Evolutionary conservation across 768 basidiomycete species (phyloP), one percentile per base, ranked within the genome.

Genomic region (Saitozyma sp.): DNA sequence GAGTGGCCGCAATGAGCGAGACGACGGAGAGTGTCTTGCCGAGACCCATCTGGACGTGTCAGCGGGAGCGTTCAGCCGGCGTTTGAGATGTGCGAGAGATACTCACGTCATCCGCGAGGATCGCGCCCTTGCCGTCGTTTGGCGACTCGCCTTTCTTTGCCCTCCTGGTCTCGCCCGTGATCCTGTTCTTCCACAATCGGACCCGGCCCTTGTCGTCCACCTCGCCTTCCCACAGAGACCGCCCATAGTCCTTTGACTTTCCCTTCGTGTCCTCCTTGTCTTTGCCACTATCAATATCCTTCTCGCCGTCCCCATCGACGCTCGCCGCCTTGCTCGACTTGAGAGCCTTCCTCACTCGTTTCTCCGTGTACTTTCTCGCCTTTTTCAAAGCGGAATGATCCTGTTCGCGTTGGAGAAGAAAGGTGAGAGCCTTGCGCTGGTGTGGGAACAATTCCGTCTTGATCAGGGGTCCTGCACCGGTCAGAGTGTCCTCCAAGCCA

Each of bases 11-110:
- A 55, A 99, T 89, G 54, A 99, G 84, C 14, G 95, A 90, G 29
- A 98, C 90, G 64, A 94, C 91, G 39, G 92, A 91, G 56, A 98
- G 92, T 0, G 95, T 98, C 81, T 98, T 98, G 16, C 95, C 95
- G 38, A 99, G 85, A 69, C 95, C 95, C 94, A 96, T 97, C 93
- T 96, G 69, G 29, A 9, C 43, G 6, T 14, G 46, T 67, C 64
- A 70, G 62, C 58, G 62, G 62, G 29, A 29, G 2, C 29, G 29
- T 29, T 29, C 29, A 48, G 51, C 48, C 39, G 10, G 8, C 17
- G 42, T 13, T 8, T 17, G 42, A 19, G 20, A 56, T n/a, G 20
- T n/a, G 9, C 19, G 8, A 1, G 13, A 37, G 13, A 11, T 0
- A 69, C 90, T 73, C 82, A 97, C 94, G 83, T 99, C 96, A 81